Evolutionary conservation across 176 grass and related monocot genomes (phyloP).

Genomic region (Carex kokanica): DNA sequence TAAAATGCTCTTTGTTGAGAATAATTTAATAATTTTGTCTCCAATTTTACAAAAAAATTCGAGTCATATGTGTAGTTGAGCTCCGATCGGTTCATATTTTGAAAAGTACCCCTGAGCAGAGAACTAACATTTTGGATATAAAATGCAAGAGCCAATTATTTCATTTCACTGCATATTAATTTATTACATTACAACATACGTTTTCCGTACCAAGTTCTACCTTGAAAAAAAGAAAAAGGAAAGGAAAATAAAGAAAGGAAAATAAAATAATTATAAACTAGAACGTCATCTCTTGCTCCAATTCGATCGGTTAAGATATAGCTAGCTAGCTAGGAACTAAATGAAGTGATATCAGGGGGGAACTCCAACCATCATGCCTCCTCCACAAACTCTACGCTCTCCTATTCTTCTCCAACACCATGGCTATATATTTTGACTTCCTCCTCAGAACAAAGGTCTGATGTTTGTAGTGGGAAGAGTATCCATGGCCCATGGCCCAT

Average conservation of each 20-base stretch:
- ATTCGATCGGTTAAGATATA: background rate
- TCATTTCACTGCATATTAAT: background rate
- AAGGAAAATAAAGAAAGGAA: background rate
- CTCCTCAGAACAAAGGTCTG: background rate
- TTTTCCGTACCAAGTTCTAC: background rate
- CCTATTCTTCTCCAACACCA: background rate
- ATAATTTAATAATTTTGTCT: no score
- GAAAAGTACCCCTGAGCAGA: no score
- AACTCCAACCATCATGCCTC: background rate
- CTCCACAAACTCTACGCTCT: background rate
- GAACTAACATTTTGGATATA: no score
- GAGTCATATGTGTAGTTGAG: no score
- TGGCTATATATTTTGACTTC: background rate
- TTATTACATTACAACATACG: background rate
- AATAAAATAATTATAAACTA: background rate
- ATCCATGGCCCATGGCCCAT: no score
- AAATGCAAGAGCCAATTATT: background rate
- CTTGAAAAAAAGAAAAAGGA: background rate
- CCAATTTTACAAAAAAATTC: no score
- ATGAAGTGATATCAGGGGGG: background rate
- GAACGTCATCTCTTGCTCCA: background rate
- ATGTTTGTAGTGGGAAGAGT: background rate
- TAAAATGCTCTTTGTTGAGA: no score
- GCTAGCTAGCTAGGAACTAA: no score
- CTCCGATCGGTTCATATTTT: no score